A percentile compares a stretch with the other conserved stretches of the same genome.
Conservation (phyloP, 768 basidiomycete species). For the Tulasnella sp. region DNA sequence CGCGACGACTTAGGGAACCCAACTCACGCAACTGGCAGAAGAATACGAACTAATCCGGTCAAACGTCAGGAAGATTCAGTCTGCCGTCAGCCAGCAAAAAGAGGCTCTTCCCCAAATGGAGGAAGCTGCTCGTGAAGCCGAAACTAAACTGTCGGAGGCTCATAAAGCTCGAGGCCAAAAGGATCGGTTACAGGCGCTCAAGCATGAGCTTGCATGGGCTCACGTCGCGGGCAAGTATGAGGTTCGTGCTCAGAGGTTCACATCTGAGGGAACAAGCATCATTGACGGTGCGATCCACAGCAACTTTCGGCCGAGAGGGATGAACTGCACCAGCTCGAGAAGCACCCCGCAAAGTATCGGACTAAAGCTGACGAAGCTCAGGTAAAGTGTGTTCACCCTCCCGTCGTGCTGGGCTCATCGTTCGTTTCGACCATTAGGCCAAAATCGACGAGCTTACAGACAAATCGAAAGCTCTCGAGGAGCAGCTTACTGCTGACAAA, state of each 20-base stretch:
- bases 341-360: slow-evolving; percentile 34
- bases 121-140: slow-evolving; percentile 48
- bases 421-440: not conserved
- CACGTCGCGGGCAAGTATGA: slow-evolving; percentile 64
- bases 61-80: slow-evolving; percentile 62
- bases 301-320: slow-evolving; percentile 35
- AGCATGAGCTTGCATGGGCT: slow-evolving; percentile 82
- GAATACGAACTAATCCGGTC: slow-evolving; percentile 74
- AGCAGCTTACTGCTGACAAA: not conserved
- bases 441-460: not conserved
- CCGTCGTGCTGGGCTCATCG: not conserved
- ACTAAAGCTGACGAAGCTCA: slow-evolving; percentile 36
- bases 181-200: slow-evolving; percentile 57
- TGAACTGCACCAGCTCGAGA: slow-evolving; percentile 37
- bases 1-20: slow-evolving; percentile 56
- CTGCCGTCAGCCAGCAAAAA: slow-evolving; percentile 59
- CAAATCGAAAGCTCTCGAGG: not conserved
- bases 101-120: slow-evolving; percentile 73
- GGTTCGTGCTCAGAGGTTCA: slow-evolving; percentile 36
- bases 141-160: slow-evolving; percentile 60
- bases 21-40: slow-evolving; percentile 75
- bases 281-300: slow-evolving; percentile 34
- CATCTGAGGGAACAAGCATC: too few species aligned
- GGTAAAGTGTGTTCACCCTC: slow-evolving; percentile 27
- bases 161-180: slow-evolving; percentile 63